Conservation (phyloP, 192 early-diverging fungal species). For the Gaertneriomyces semiglobifer region DNA sequence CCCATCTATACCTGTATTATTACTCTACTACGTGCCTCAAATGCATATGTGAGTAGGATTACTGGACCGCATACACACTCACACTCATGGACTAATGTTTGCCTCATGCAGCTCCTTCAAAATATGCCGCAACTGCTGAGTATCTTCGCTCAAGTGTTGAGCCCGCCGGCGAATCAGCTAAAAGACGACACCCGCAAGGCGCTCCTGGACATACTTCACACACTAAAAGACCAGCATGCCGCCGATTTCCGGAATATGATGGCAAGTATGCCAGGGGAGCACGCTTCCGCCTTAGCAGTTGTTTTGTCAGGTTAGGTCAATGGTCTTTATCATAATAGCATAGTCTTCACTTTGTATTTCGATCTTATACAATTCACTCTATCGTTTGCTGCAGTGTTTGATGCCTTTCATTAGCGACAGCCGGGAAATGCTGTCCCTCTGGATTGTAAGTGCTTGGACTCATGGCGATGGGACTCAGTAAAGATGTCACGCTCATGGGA, state of each 20-base stretch:
- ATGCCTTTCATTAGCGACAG: too few relatives aligned
- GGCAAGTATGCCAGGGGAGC: constrained; percentile 12
- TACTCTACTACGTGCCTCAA: constrained; percentile 17
- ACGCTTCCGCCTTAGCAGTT: constrained; percentile 4
- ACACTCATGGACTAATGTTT: not conserved
- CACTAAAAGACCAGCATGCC: constrained; percentile 49
- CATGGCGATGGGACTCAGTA: too few relatives aligned
- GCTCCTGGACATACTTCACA: constrained; percentile 57
- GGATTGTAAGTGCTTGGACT: too few relatives aligned
- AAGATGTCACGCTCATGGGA: too few relatives aligned
- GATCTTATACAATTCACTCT: too few relatives aligned
- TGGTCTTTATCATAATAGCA: too few relatives aligned
- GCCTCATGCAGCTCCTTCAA: constrained; percentile 38
- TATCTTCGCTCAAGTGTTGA: constrained; percentile 55
- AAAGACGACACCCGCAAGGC: constrained; percentile 50
- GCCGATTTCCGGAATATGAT: constrained; percentile 31
- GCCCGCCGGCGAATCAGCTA: constrained; percentile 56
- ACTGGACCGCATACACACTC: too few relatives aligned
- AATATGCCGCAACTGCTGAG: constrained; percentile 53
- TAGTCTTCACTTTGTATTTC: too few relatives aligned
- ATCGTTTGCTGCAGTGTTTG: too few relatives aligned
- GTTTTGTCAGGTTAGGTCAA: not conserved
- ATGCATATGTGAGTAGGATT: constrained; percentile 18
- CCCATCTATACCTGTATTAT: constrained; percentile 31
- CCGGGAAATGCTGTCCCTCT: too few relatives aligned